These are phyloP conservation scores for Hypoxylon crocopeplum DNA, from an alignment of 495 filamentous ascomycete species.

Conservation along the genomic window DNA sequence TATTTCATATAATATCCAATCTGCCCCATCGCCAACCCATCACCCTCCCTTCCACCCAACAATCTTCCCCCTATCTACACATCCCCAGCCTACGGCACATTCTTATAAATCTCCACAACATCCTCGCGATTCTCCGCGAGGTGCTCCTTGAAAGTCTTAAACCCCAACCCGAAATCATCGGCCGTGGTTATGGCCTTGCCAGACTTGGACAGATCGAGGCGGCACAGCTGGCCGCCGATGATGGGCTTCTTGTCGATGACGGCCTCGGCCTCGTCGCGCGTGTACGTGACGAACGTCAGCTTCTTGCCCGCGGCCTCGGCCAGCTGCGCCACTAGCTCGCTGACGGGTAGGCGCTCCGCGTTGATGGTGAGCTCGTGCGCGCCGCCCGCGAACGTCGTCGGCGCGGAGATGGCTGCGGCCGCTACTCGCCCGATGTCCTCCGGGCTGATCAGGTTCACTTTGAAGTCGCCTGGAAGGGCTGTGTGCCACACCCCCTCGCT, in stretches of 20 bases:
- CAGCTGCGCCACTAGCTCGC: conserved; percentile 1
- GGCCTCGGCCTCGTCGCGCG: conserved; percentile 7
- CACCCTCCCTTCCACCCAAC: not conserved
- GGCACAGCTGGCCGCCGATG: conserved; percentile 12
- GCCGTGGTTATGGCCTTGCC: too few species aligned
- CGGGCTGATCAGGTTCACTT: conserved; percentile 61
- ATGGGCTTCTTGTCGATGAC: not conserved
- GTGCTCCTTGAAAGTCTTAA: conserved; percentile 13
- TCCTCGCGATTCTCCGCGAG: not conserved
- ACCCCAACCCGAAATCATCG: conserved; percentile 17
- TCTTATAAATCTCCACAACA: conserved; percentile 23
- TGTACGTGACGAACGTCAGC: conserved; percentile 4
- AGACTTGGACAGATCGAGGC: too few species aligned
- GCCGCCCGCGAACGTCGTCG: conserved; percentile 38
- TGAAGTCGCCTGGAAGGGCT: conserved; percentile 44
- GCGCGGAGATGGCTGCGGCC: conserved; percentile 58
- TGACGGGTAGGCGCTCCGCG: not conserved
- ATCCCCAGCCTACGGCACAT: not conserved
- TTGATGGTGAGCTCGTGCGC: not conserved
- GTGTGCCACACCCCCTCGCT: conserved; percentile 50
- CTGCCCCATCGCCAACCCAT: not conserved
- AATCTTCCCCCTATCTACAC: not conserved
- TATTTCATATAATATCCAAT: too few species aligned
- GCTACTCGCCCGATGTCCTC: conserved; percentile 68
- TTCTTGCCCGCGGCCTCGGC: conserved; percentile 17